Base-by-base conservation (phyloP, 495 filamentous ascomycete genomes). In the Talaromyces nanjingensis region DNA sequence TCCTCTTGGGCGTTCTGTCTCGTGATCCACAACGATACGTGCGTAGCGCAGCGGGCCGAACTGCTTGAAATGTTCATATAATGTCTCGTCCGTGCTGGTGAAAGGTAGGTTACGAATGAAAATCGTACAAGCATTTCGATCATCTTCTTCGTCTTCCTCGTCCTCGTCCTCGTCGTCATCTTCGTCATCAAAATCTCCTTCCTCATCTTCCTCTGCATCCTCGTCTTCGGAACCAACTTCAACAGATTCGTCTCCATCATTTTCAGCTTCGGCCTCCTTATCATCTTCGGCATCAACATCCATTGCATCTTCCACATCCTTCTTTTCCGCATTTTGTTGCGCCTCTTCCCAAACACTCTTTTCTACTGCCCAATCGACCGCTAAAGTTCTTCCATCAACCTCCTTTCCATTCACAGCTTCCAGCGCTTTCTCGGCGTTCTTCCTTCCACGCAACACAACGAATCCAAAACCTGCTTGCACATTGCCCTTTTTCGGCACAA, bases 61-160 rank as follows among this genome's bases (percentile, higher is more conserved):
- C 66, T 86, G 79, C 9, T 76, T 72, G 69, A 99, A 99, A 69
- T 96, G 92, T 31, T 88, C 83, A 66, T 90, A 86, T 20, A 99
- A 83, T 22, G 82, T 76, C 61, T 91, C 86, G 69, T 99, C 92
- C 25, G 87, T 86, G 34, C 83, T 84, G 14, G 89, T 89, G 73
- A 96, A 99, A 1, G 94, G 93, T 24, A 99, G 80, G 70, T 99
- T 99, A 64, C 94, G 91, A 68, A 98, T 84, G 78, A 99, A 99
- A 45, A 97, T 75, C 0, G 92, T 97, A 11, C 84, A 84, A 3
- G 80, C 82, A 66, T 88, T 89, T 84, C 86, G 66, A 65, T 75
- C 70, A 64, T 78, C 81, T 20, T 83, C 79, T 8, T 79, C 79
- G n/a, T 69, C 75, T 9, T 82, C 77, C 3, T 81, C 74, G 9